Conservation (phyloP, 2,329 filamentous ascomycete species). For the Colletotrichum viniferum region DNA sequence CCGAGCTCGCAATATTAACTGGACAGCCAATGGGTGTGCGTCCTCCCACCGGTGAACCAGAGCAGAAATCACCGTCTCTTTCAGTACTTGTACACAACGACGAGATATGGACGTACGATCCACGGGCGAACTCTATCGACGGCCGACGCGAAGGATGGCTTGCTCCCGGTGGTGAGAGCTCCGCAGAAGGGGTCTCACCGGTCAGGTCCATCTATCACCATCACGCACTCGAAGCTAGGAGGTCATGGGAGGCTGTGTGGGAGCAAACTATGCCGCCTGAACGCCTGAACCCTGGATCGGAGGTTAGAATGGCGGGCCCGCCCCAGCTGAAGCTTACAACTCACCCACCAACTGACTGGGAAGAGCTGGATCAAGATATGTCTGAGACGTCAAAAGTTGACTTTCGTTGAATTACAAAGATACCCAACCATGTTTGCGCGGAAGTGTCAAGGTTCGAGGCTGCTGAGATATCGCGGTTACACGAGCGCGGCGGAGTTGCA, state of each 20-base stretch:
- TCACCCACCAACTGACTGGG: not conserved
- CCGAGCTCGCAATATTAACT: slow-evolving; percentile 2
- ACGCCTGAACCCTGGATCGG: not conserved
- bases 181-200: not conserved
- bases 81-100: not conserved
- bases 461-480: not conserved
- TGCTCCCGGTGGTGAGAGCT: not conserved
- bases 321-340: not conserved
- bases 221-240: not conserved
- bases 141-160: slow-evolving; percentile 17
- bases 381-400: not conserved
- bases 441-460: not conserved
- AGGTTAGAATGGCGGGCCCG: not conserved
- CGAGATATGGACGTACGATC: not conserved
- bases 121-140: slow-evolving; percentile 8
- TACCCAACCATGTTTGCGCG: not conserved
- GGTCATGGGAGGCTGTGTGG: slow-evolving; percentile 7
- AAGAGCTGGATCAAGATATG: not conserved
- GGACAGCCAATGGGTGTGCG: not conserved
- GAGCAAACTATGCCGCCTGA: not conserved
- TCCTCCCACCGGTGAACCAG: not conserved
- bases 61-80: accelerated
- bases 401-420: not conserved
- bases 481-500: not conserved
- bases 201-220: not conserved